Base-by-base conservation (phyloP, 306 rosid genomes). In the Carpinus viminea region DNA sequence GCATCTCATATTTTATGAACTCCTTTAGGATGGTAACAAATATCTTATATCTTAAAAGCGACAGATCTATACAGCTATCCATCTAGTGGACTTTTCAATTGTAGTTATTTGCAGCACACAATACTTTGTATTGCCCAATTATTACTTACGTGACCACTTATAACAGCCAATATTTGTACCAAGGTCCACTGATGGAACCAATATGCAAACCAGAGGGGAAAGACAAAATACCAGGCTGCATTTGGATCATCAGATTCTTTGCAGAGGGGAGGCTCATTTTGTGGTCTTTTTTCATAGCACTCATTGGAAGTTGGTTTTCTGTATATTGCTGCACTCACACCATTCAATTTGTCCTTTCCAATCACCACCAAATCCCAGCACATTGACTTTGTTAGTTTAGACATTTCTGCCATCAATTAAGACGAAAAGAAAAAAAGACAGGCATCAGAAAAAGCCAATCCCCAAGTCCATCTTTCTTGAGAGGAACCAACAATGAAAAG, bases 251-350 rank as follows among this genome's bases (percentile, higher is more conserved):
- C 96, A 28, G 90, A 88, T 60, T 89, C 90, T 50, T 73, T 73
- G 77, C 97, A 93, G 70, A 91, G 83, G n/a, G 94, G 91, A 28
- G 97, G 97, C 70, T 91, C 90, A 73, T 81, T 81, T 69, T 73
- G 79, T 5, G 68, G 50, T 80, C 94, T 81, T 70, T 62, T 74
- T 60, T 86, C 55, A 51, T 93, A 93, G 84, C 97, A 93, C 74
- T 91, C 89, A 66, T 93, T 93, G 79, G 93, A 85, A 59, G 91
- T 81, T 73, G 97, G 94, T 80, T 93, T 93, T 85, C 91, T 88
- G 82, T 85, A 93, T 82, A 93, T 82, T 51, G 97, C 97, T 12
- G 92, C 92, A 51, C 89, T 93, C 48, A 93, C 92, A 74, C 83
- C 91, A 81, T 93, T 81, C 76, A 90, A 68, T 76, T 74, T 91